Percentiles rank a stretch among this genome's conserved stretches.
phyloP scores from a whole-genome alignment of 768 basidiomycete species.

The Crassisporium funariophilum region DNA sequence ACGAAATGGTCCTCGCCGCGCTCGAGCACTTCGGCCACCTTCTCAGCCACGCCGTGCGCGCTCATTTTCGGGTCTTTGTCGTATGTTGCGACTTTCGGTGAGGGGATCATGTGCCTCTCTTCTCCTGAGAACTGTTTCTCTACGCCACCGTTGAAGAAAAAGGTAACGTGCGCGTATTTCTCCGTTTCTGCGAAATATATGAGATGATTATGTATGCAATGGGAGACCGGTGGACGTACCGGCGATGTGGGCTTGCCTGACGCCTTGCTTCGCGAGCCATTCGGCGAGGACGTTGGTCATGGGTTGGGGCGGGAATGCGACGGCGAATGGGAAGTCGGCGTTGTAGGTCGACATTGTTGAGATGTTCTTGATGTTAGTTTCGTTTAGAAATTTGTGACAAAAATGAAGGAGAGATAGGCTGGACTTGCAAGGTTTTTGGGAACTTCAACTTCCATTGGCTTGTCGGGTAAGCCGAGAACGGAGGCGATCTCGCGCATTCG shows the following conservation, averaged over 20 bases:
- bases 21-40: constrained; percentile 85
- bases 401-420: background rate
- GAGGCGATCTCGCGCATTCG: constrained; percentile 90
- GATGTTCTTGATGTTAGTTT: constrained; percentile 76
- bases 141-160: constrained; percentile 97
- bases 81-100: constrained; percentile 94
- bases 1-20: constrained; percentile 78
- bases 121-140: constrained; percentile 89
- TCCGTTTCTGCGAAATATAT: constrained; percentile 85
- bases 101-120: constrained; percentile 85
- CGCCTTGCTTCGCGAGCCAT: constrained; percentile 76
- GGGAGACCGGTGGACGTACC: constrained; percentile 41
- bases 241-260: constrained; percentile 89
- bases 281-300: constrained; percentile 97
- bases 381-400: background rate
- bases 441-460: constrained; percentile 80
- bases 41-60: constrained; percentile 84
- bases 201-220: constrained; percentile 2
- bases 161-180: constrained; percentile 96
- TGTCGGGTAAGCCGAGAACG: constrained; percentile 79
- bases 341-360: constrained; percentile 96
- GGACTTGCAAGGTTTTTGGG: constrained; percentile 76
- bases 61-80: constrained; percentile 92
- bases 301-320: constrained; percentile 91
- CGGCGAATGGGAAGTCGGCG: constrained; percentile 82